These are phyloP conservation scores for Neurospora sp. DNA, from an alignment of 495 filamentous ascomycete species.

Conservation along the genomic window DNA sequence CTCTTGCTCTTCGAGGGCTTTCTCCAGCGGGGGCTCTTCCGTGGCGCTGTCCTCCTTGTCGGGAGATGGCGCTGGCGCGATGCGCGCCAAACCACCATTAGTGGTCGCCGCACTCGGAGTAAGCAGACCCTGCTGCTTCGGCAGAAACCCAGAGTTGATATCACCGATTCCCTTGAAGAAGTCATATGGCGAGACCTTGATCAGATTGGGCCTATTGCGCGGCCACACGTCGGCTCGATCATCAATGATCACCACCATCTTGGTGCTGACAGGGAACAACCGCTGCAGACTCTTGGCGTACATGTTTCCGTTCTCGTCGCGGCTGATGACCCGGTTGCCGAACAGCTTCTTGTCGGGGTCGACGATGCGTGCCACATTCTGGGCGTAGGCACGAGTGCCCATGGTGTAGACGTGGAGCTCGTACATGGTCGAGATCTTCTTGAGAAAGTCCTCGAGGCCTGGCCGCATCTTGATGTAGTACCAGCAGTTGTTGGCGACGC, in stretches of 20 bases:
- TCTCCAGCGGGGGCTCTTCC: conserved; percentile 10
- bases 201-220: conserved; percentile 83
- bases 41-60: conserved; percentile 7
- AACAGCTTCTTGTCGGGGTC: conserved; percentile 87
- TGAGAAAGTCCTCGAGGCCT: conserved; percentile 72
- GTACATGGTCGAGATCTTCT: conserved; percentile 69
- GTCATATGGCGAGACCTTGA: conserved; percentile 91
- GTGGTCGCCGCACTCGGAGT: conserved; percentile 17
- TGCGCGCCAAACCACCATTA: conserved; percentile 3
- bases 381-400: conserved; percentile 91
- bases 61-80: conserved; percentile 2
- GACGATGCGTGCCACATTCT: conserved; percentile 84
- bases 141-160: conserved; percentile 96
- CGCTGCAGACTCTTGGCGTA: conserved; percentile 82
- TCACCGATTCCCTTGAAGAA: conserved; percentile 98
- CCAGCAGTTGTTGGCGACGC: conserved; percentile 56
- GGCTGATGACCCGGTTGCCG: conserved; percentile 86
- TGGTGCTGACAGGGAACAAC: conserved; percentile 91
- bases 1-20: conserved; percentile 62
- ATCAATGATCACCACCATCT: conserved; percentile 99
- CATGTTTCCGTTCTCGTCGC: conserved; percentile 91
- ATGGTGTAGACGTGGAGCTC: conserved; percentile 98
- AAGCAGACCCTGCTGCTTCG: conserved; percentile 71
- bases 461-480: conserved; percentile 99
- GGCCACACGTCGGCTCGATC: conserved; percentile 96